Percentiles rank a stretch among this genome's conserved stretches.
These are phyloP conservation scores for Trametes coccinea DNA, from an alignment of 768 basidiomycete genomes.

Conservation along the genomic window DNA sequence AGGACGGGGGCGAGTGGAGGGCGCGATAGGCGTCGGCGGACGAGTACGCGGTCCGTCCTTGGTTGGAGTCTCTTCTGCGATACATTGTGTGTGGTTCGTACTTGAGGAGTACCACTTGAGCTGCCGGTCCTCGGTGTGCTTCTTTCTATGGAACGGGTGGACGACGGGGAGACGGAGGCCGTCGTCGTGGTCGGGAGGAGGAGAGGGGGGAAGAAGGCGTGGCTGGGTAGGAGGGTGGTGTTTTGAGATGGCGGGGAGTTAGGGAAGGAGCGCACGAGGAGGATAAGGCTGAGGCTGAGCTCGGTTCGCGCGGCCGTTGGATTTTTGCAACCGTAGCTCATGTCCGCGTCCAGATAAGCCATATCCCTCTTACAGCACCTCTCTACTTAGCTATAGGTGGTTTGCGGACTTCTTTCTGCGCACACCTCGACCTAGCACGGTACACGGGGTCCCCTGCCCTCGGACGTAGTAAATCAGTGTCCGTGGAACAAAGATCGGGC, in stretches of 20 bases:
- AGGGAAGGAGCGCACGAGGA: constrained; percentile 20
- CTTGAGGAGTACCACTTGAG: neutral
- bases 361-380: neutral
- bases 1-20: constrained; percentile 21
- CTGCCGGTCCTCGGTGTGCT: neutral
- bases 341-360: constrained; percentile 11
- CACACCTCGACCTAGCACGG: too few species aligned
- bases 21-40: constrained; percentile 32
- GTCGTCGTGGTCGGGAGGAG: constrained; percentile 6
- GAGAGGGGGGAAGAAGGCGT: neutral
- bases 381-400: too few species aligned
- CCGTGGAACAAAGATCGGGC: neutral
- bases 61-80: constrained; percentile 22
- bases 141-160: neutral
- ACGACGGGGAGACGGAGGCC: neutral
- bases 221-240: neutral
- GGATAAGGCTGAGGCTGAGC: neutral
- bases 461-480: neutral
- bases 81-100: constrained; percentile 7
- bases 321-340: constrained; percentile 3
- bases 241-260: constrained; percentile 12
- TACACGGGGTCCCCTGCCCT: constrained; percentile 9
- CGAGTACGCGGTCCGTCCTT: constrained; percentile 23
- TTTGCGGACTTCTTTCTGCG: too few species aligned
- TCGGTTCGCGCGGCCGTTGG: neutral